Base-by-base conservation (phyloP, 768 basidiomycete genomes). In the Mrakia blollopis region DNA sequence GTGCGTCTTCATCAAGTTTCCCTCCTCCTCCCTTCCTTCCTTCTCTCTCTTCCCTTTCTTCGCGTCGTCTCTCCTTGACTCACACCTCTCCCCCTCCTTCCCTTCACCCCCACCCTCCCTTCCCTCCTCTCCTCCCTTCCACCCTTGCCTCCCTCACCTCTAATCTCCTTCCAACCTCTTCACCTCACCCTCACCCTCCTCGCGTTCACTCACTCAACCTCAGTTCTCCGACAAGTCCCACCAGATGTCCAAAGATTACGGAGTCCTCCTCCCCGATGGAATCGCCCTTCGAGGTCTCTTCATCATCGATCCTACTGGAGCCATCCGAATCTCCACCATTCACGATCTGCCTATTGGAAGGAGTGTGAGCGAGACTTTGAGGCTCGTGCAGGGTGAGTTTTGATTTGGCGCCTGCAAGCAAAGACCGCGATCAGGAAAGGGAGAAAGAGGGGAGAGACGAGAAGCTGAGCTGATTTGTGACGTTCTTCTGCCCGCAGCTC, bases 271-370 rank as follows among this genome's bases (percentile, higher is more conserved):
- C 72, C 93, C 94, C 82, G 92, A 94, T 0, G 94, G 94, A 50
- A 88, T 96, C 80, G 88, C 94, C 16, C 89, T 96, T 75, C 91
- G 94, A 76, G 94, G 82, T 28, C 80, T 81, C 68, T 83, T 83
- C 81, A 80, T 83, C 80, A 83, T 83, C 76, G 82, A 83, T 79
- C 81, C 81, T 14, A 41, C 41, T 2, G 70, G 75, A 5, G 41
- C 62, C 50, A 44, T 63, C 18, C 67, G 91, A 78, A 91, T 92
- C 86, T 90, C 91, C 79, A 92, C 92, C 73, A 86, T 96, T 78
- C 95, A 96, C 82, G 94, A 97, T 83, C 88, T 94, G 60, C 92
- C 93, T 16, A 94, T 96, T 69, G 94, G 94, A 28, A 72, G 94
- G 69, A 94, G 92, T 2, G 94, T 96, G 73, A 93, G 94, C 47